Evolutionary conservation across 257 asterid genomes (phyloP), one percentile per base, ranked within the genome.

Genomic region (Solanum medicagineum): DNA sequence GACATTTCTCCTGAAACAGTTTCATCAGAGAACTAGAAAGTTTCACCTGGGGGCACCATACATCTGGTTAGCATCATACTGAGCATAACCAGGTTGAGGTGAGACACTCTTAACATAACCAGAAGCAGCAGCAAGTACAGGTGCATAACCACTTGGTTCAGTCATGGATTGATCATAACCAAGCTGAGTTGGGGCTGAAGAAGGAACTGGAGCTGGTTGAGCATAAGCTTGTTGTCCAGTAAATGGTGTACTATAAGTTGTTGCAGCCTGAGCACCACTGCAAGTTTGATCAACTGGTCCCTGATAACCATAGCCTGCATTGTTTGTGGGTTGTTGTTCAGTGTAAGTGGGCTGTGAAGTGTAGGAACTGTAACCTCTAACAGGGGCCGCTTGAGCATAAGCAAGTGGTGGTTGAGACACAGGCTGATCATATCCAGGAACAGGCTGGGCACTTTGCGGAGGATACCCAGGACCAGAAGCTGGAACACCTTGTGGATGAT

Each of bases 1-100:
- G 49, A 49, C 44, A 49, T 45, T 24, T 77, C 22, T 71, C 68
- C 40, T 60, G 36, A 29, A 29, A 51, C 65, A 81, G n/a, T 29
- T 22, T 77, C 71, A 24, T 32, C 36, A 81, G 66, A 75, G 29
- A n/a, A 82, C 11, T 56, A 66, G 59, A 19, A 70, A 70, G 26
- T 84, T 59, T 93, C 92, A 94, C 66, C 97, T 93, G 81, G 91
- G 95, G 17, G 95, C 94, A 40, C 92, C 94, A 81, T 95, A 93
- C 89, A 90, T 91, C 94, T 94, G 98, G 85, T 90, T 94, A 22
- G 96, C 81, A 87, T 93, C 98, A 68, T 92, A 93, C 71, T 92
- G 97, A 3, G 92, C 91, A 86, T 93, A 93, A 10, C 90, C 97
- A 85, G 95, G 84, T 79, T 89, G 96, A 12, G 96, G 97, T 0